A percentile compares a stretch with the other conserved stretches of the same genome.
phyloP scores from a whole-genome alignment of 306 rosid species.

The Cucurbita argyrosperma region DNA sequence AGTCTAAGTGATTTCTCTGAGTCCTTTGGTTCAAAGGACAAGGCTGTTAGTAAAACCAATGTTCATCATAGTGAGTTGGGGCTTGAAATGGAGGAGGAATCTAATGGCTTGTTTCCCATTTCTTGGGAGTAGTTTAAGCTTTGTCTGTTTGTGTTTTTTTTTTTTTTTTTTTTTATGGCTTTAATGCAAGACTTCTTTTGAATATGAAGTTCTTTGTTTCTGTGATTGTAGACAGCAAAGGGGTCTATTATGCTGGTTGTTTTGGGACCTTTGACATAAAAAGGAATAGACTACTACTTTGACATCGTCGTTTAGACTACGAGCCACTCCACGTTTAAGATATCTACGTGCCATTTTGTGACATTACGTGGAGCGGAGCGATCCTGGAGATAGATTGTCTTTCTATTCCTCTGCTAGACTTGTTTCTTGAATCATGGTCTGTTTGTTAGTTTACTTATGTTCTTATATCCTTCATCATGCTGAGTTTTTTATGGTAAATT shows the following conservation, averaged over 20 bases:
- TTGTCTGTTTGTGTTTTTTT: background rate
- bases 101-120: constrained; percentile 42
- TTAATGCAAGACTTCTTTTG: background rate
- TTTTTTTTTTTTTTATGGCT: background rate
- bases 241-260: background rate
- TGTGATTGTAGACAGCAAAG: constrained; percentile 5
- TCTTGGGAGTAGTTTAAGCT: constrained; percentile 38
- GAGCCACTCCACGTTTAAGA: background rate
- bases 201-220: background rate
- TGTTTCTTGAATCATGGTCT: background rate
- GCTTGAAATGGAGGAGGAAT: constrained; percentile 23
- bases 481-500: background rate
- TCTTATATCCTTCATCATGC: background rate
- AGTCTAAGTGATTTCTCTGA: constrained; percentile 17
- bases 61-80: constrained; percentile 26
- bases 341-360: background rate
- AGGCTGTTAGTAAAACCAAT: constrained; percentile 16
- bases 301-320: background rate
- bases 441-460: background rate
- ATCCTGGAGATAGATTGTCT: background rate
- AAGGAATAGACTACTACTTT: background rate
- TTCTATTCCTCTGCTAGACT: background rate
- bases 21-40: constrained; percentile 14
- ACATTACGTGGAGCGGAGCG: background rate
- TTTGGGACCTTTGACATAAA: background rate